Base-by-base conservation (phyloP, 805 yeast genomes). In the Clavispora carvajalis region DNA sequence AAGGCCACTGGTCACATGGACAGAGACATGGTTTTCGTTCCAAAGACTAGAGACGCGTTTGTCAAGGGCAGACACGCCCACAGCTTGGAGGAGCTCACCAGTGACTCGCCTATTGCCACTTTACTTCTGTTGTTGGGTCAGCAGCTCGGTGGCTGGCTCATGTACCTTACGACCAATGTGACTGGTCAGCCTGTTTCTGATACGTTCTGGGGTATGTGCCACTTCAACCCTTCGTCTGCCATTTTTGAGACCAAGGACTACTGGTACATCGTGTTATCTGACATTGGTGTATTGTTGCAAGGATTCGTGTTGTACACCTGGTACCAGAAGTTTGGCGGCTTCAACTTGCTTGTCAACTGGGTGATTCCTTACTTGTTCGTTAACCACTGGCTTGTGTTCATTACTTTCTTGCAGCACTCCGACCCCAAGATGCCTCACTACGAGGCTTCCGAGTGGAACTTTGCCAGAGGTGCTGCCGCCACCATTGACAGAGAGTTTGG, bases 341-440 rank as follows among this genome's bases (percentile, higher is more conserved):
- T 78, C 66, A 73, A 76, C 58, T 66, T 81, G 46, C 59, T 78
- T 41, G 72, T 85, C 49, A 76, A 82, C 71, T 86, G 88, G 82
- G 69, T 81, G 47, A 47, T 86, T 28, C 95, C 95, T 24, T 86
- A 81, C 65, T 50, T 84, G 39, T 81, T 81, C 65, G 88, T 83
- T 49, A 86, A 86, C 77, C 95, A 87, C 68, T 86, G 95, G 95
- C 72, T 86, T 49, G 95, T 87, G 34, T 84, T 84, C 64, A 84
- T 86, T 61, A 86, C 95, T 29, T 87, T 68, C 62, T 74, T 86
- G 54, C 95, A 86, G 63, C 95, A 86, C 67, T 76, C 93, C 13
- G 91, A 84, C 61, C 79, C 86, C 22, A 53, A 75, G 12, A 73
- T 87, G 73, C 90, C 95, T 22, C 95, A 86, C 63, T 86, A 86